A percentile compares a stretch with the other conserved stretches of the same genome.
Evolutionary conservation across 2,329 filamentous ascomycete genomes (phyloP).

Genomic region (Calonectria fujianensis): DNA sequence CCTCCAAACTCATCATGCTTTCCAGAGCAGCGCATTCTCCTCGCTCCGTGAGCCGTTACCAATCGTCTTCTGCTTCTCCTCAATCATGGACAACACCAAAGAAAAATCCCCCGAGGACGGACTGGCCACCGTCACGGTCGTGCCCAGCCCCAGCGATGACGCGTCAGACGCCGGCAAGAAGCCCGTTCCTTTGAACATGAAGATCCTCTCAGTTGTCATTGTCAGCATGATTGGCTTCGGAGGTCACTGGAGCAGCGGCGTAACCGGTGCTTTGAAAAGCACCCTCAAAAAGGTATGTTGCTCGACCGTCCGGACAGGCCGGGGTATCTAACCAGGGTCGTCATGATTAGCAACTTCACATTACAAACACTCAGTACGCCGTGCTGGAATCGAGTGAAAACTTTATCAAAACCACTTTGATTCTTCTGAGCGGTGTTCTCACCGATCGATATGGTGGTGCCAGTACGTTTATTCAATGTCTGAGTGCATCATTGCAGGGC

Average conservation of each 20-base stretch:
- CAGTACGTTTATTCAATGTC: conserved; percentile 55
- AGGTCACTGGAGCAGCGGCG: conserved; percentile 75
- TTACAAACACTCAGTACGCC: conserved; percentile 76
- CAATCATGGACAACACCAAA: conserved; percentile 33
- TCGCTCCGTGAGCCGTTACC: background rate
- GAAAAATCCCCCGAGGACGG: conserved; percentile 37
- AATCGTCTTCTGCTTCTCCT: background rate
- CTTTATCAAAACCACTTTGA: conserved; percentile 76
- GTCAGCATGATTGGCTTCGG: conserved; percentile 76
- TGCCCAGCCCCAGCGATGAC: conserved; percentile 41
- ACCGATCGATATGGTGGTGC: conserved; percentile 77
- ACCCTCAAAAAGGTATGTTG: conserved; percentile 72
- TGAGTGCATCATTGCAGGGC: background rate
- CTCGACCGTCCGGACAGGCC: background rate
- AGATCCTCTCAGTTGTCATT: conserved; percentile 65
- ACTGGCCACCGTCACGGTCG: conserved; percentile 28
- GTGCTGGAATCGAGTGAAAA: conserved; percentile 76
- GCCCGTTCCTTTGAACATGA: conserved; percentile 56
- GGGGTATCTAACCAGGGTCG: background rate
- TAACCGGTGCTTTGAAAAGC: conserved; percentile 77
- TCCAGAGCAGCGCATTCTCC: conserved; percentile 4
- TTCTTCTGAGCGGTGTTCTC: conserved; percentile 72
- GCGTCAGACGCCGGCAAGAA: conserved; percentile 46
- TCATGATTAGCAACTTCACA: conserved; percentile 67
- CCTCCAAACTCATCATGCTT: conserved; percentile 6